phyloP scores from a whole-genome alignment of 2,329 filamentous ascomycete genomes.

The Calycina marina region DNA sequence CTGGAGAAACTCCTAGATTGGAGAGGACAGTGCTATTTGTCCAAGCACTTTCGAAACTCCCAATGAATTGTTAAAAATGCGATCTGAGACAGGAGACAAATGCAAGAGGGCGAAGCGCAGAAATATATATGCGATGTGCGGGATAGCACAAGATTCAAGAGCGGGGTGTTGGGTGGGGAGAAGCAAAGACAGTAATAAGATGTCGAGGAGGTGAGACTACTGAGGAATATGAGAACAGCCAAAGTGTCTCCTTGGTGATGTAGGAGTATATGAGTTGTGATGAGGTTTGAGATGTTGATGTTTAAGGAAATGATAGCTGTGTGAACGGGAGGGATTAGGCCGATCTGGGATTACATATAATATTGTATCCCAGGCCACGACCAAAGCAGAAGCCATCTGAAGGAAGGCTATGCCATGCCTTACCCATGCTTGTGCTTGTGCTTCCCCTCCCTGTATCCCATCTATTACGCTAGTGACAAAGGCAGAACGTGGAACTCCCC shows the following conservation, averaged over 20 bases:
- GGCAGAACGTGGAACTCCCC: no score
- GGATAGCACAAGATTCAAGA: background rate
- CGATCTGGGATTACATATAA: background rate
- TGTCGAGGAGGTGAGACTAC: constrained; percentile 6
- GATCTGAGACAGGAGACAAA: constrained; percentile 15
- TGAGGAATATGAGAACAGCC: no score
- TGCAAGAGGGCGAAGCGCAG: constrained; percentile 8
- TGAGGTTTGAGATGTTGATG: constrained; percentile 1
- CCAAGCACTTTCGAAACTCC: no score
- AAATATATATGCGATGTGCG: constrained; percentile 12
- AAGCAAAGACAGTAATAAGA: constrained; percentile 1
- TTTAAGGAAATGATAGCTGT: background rate
- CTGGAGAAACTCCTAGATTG: no score
- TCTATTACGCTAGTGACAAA: no score
- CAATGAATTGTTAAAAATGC: no score
- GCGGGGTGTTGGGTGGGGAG: constrained; percentile 11
- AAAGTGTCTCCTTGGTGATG: no score
- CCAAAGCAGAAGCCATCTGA: background rate
- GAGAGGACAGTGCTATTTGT: no score
- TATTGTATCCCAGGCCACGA: background rate
- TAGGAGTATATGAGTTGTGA: no score
- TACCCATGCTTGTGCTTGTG: no score
- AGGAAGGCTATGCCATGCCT: no score
- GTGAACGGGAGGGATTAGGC: background rate
- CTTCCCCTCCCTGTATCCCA: no score